phyloP scores from a whole-genome alignment of 2,329 filamentous ascomycete species.

The Bipolaris victoriae region DNA sequence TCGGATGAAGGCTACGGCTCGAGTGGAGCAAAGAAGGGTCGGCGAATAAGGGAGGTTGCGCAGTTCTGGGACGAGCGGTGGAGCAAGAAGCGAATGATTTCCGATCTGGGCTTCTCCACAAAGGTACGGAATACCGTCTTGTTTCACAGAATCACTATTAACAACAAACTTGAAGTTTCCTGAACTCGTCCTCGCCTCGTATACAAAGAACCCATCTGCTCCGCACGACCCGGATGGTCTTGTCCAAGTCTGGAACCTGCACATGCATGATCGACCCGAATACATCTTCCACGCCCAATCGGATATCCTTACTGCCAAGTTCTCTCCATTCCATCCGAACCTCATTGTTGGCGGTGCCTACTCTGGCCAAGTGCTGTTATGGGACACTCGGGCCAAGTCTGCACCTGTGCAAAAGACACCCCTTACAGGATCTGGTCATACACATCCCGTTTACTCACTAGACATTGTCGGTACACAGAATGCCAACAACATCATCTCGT shows the following conservation, averaged over 20 bases:
- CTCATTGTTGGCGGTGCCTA: constrained; percentile 96
- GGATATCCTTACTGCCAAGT: constrained; percentile 92
- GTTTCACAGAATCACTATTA: constrained; percentile 12
- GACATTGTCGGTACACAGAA: constrained; percentile 98
- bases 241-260: constrained; percentile 95
- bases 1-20: constrained; percentile 77
- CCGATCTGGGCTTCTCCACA: constrained; percentile 90
- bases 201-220: constrained; percentile 95
- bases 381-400: constrained; percentile 89
- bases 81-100: constrained; percentile 98
- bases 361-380: constrained; percentile 92
- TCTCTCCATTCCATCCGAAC: constrained; percentile 98
- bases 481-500: constrained; percentile 97
- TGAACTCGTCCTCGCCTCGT: constrained; percentile 89
- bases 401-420: constrained; percentile 93
- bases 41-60: constrained; percentile 82
- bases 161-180: constrained; percentile 64
- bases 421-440: constrained; percentile 91
- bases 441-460: constrained; percentile 93
- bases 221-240: constrained; percentile 93
- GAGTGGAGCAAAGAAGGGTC: constrained; percentile 71
- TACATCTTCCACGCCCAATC: constrained; percentile 97
- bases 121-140: constrained; percentile 61
- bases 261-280: constrained; percentile 92
- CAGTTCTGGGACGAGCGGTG: constrained; percentile 96